These are phyloP conservation scores for Carex myosuroides DNA, from an alignment of 176 grass and related monocot genomes.

Conservation along the genomic window DNA sequence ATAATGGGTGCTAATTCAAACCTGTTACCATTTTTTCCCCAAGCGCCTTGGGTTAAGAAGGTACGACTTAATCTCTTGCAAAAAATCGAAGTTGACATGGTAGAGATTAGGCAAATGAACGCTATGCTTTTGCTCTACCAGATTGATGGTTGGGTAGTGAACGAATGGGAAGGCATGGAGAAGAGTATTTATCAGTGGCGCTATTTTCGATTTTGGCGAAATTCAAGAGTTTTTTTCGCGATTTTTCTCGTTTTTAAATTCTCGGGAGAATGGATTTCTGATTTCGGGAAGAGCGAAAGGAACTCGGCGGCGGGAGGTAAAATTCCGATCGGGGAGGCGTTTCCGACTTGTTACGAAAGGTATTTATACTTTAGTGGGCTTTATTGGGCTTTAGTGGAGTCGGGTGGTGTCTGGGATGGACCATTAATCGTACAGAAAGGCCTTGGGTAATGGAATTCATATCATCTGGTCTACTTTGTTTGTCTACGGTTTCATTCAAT, in stretches of 20 bases:
- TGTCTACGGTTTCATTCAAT: too few species aligned
- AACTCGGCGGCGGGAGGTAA: neutral
- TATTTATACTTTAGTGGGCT: neutral
- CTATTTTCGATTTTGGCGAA: neutral
- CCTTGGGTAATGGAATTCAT: neutral
- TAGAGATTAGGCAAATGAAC: neutral
- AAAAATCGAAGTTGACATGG: neutral
- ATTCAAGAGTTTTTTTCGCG: neutral
- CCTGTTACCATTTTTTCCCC: neutral
- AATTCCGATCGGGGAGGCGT: neutral
- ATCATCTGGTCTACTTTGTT: too few species aligned
- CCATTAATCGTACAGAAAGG: neutral
- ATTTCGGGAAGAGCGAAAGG: neutral
- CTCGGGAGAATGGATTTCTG: neutral
- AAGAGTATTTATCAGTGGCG: neutral
- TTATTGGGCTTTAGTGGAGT: neutral
- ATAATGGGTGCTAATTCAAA: neutral
- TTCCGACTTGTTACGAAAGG: neutral
- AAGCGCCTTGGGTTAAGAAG: neutral
- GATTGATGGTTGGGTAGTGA: neutral
- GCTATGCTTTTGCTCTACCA: neutral
- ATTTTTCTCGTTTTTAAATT: neutral
- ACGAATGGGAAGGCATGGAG: neutral
- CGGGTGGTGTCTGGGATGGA: neutral
- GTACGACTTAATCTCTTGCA: slow-evolving; percentile 10